Evolutionary conservation across 1,284 basidiomycete genomes (phyloP).

Genomic region (Cryptococcus neoformans): DNA sequence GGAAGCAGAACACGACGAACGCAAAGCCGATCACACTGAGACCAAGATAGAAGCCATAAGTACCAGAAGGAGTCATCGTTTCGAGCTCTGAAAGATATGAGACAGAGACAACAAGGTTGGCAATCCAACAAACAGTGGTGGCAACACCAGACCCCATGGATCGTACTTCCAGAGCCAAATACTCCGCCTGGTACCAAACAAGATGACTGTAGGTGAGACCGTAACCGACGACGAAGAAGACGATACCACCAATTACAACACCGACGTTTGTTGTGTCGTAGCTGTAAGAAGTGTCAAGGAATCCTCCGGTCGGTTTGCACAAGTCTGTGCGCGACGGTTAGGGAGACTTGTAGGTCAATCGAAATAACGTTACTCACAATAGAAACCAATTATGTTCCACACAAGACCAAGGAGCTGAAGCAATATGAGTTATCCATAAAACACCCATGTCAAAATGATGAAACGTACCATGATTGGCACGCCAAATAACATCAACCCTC

Average conservation of each 20-base stretch:
- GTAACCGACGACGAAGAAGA: constrained; percentile 24
- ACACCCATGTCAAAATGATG: too few species aligned
- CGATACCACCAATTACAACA: constrained; percentile 22
- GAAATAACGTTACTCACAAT: not conserved
- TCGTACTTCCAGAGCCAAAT: constrained; percentile 40
- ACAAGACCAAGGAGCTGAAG: constrained; percentile 21
- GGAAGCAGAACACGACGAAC: constrained; percentile 23
- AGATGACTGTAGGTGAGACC: constrained; percentile 41
- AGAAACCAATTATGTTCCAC: constrained; percentile 35
- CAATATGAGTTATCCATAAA: not conserved
- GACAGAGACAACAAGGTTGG: constrained; percentile 25
- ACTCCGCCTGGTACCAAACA: constrained; percentile 42
- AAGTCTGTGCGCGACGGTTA: not conserved
- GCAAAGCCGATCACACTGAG: constrained; percentile 17
- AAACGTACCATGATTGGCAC: constrained; percentile 20
- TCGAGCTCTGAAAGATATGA: constrained; percentile 8
- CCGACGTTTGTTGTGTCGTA: constrained; percentile 20
- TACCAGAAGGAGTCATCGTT: too few species aligned
- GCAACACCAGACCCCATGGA: constrained; percentile 26
- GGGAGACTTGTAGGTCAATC: too few species aligned
- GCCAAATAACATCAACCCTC: constrained; percentile 25
- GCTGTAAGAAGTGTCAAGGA: constrained; percentile 17
- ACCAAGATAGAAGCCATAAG: constrained; percentile 18
- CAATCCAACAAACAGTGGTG: constrained; percentile 19
- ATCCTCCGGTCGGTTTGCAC: constrained; percentile 10